Evolutionary conservation across 2,329 filamentous ascomycete species (phyloP).

Genomic region (Hymenoscyphus linearis): DNA sequence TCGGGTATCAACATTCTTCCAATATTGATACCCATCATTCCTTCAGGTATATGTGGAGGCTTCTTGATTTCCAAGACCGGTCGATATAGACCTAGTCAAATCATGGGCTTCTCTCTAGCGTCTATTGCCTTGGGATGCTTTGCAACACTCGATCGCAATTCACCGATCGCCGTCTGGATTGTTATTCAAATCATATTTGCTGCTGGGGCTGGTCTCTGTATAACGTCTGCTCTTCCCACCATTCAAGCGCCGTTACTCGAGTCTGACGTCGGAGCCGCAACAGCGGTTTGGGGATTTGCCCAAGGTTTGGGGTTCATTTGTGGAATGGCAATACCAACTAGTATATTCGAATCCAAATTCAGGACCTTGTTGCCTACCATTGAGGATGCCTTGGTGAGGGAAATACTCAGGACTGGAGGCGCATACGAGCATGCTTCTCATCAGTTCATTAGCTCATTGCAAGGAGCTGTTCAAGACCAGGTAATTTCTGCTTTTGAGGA

Average conservation of each 20-base stretch:
- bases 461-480: background rate
- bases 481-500: background rate
- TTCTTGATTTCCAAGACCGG: slow-evolving; percentile 32
- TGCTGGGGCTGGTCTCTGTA: slow-evolving; percentile 10
- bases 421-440: slow-evolving; percentile 2
- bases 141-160: slow-evolving; percentile 22
- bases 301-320: slow-evolving; percentile 9
- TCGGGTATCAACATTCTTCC: slow-evolving; percentile 26
- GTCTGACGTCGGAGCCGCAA: slow-evolving; percentile 5
- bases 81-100: slow-evolving; percentile 38
- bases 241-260: slow-evolving; percentile 10
- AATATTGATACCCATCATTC: slow-evolving; percentile 35
- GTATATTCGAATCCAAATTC: slow-evolving; percentile 3
- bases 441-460: background rate
- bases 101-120: slow-evolving; percentile 31
- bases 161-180: slow-evolving; percentile 35
- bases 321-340: slow-evolving; percentile 6
- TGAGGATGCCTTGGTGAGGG: background rate
- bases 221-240: slow-evolving; percentile 7
- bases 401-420: background rate
- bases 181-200: slow-evolving; percentile 39
- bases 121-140: slow-evolving; percentile 34
- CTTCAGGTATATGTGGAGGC: slow-evolving; percentile 35
- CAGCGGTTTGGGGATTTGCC: slow-evolving; percentile 7
- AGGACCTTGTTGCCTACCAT: background rate